Percentiles rank a stretch among this genome's conserved stretches.
These are phyloP conservation scores for Neonectria faginata DNA, from an alignment of 2,329 filamentous ascomycete genomes.

Conservation along the genomic window DNA sequence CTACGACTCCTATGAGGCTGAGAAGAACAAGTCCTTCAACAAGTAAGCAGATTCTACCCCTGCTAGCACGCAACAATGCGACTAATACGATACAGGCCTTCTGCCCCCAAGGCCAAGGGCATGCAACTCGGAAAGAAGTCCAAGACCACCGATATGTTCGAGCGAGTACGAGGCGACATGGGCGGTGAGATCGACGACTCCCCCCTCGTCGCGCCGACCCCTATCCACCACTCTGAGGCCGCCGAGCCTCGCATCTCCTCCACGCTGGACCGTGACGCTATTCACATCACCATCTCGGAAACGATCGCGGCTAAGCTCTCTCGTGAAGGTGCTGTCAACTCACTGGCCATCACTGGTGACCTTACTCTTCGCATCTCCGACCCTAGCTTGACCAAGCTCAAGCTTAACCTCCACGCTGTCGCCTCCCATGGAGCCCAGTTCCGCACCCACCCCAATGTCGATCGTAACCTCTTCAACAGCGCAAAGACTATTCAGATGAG, in stretches of 20 bases:
- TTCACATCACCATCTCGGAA: slow-evolving; percentile 90
- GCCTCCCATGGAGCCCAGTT: slow-evolving; percentile 89
- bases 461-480: slow-evolving; percentile 86
- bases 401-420: slow-evolving; percentile 81
- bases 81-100: slow-evolving; percentile 55
- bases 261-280: slow-evolving; percentile 81
- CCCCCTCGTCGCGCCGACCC: slow-evolving; percentile 74
- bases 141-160: slow-evolving; percentile 97
- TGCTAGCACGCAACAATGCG: neutral
- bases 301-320: slow-evolving; percentile 90
- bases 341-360: slow-evolving; percentile 90
- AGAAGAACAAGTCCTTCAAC: slow-evolving; percentile 92
- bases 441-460: slow-evolving; percentile 95
- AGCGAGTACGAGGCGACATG: slow-evolving; percentile 91
- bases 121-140: slow-evolving; percentile 99
- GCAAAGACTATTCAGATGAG: slow-evolving; percentile 89
- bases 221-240: slow-evolving; percentile 63
- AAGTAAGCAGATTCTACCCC: slow-evolving; percentile 66
- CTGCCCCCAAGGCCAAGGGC: slow-evolving; percentile 88
- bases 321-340: slow-evolving; percentile 87
- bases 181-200: slow-evolving; percentile 85
- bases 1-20: slow-evolving; percentile 94
- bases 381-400: slow-evolving; percentile 89
- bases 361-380: slow-evolving; percentile 92
- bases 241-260: slow-evolving; percentile 70